Conservation (phyloP, 106 monocot species). For the Phalaenopsis equestris region DNA sequence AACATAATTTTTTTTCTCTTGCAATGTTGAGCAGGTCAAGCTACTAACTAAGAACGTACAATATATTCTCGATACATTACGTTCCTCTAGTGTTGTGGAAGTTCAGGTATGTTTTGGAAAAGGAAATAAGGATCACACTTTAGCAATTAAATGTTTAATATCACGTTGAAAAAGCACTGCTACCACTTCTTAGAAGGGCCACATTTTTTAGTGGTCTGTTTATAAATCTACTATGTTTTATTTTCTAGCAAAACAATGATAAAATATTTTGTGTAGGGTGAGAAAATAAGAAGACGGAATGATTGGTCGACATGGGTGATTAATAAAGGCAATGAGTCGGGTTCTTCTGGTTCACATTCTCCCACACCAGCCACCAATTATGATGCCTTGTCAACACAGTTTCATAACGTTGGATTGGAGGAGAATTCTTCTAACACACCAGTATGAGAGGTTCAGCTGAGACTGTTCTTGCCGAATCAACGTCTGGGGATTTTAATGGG, state of each 20-base stretch:
- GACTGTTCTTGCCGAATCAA: conserved; percentile 21
- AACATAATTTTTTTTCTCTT: neutral
- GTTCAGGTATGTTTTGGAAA: conserved; percentile 35
- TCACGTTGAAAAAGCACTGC: neutral
- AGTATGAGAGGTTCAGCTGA: conserved; percentile 9
- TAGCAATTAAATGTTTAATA: neutral
- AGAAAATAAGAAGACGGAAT: conserved; percentile 44
- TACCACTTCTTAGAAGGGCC: too few relatives aligned
- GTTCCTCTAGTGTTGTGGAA: conserved; percentile 45
- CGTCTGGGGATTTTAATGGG: conserved; percentile 17
- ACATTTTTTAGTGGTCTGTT: too few relatives aligned
- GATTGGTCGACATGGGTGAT: conserved; percentile 52
- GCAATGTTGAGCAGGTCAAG: conserved; percentile 39
- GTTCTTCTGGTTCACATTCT: conserved; percentile 3
- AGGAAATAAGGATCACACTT: neutral
- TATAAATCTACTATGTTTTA: too few relatives aligned
- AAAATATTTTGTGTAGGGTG: conserved; percentile 27
- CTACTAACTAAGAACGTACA: conserved; percentile 43
- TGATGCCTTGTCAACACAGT: conserved; percentile 9
- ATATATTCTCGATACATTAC: conserved; percentile 57
- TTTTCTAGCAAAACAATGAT: neutral
- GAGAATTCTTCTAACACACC: conserved; percentile 5
- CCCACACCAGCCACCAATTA: neutral
- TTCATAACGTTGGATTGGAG: conserved; percentile 29
- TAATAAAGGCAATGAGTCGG: conserved; percentile 3